Evolutionary conservation across 352 stramenopile genomes (phyloP).

Genomic region (Globisporangium cylindrosporum): DNA sequence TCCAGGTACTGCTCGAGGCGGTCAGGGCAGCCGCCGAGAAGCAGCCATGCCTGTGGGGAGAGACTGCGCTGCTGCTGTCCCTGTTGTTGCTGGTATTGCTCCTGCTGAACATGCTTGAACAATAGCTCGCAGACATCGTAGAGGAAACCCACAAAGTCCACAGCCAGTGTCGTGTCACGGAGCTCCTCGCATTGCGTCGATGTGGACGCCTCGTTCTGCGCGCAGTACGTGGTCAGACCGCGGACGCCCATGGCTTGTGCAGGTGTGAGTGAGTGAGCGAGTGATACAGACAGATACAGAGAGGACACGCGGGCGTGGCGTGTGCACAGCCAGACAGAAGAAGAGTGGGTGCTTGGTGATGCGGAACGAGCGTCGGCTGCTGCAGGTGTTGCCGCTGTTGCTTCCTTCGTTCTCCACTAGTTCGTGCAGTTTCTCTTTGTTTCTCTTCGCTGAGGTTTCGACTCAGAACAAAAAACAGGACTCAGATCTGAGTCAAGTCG

Average conservation of each 20-base stretch:
- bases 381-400: not conserved
- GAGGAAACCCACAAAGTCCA: slow-evolving; percentile 82
- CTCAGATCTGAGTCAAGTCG: too few species aligned
- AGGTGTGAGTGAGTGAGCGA: not conserved
- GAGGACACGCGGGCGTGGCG: not conserved
- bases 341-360: not conserved
- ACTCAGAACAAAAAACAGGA: too few species aligned
- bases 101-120: slow-evolving; percentile 30
- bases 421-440: too few species aligned
- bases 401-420: not conserved
- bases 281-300: not conserved
- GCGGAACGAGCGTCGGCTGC: not conserved
- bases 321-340: not conserved
- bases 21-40: slow-evolving; percentile 57
- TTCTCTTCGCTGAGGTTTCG: too few species aligned
- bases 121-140: slow-evolving; percentile 68
- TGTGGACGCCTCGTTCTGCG: slow-evolving; percentile 40
- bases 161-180: slow-evolving; percentile 65
- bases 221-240: slow-evolving; percentile 57
- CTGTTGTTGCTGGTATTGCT: slow-evolving; percentile 4
- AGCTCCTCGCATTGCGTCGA: slow-evolving; percentile 37
- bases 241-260: slow-evolving; percentile 52
- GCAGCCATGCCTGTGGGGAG: slow-evolving; percentile 46
- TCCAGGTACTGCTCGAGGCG: slow-evolving; percentile 44
- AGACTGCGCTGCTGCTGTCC: slow-evolving; percentile 12